Base-by-base conservation (phyloP, 495 filamentous ascomycete genomes). In the Venustampulla echinocandica region DNA sequence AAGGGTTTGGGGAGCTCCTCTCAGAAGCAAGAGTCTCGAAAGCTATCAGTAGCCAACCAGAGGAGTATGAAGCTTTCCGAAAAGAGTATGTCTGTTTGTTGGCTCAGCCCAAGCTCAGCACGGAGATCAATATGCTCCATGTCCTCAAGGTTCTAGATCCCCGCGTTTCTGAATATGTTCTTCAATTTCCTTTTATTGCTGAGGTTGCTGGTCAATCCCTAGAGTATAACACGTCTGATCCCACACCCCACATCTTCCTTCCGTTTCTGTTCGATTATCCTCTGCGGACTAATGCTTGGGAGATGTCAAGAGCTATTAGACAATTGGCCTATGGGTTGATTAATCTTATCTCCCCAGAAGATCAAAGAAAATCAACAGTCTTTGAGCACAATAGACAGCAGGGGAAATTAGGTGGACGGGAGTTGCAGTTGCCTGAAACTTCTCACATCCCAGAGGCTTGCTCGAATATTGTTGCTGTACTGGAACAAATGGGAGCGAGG, bases 261-360 rank as follows among this genome's bases (percentile, higher is more conserved):
- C 73, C 77, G 0, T 62, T 74, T 23, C 54, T 84, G 1, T 58
- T 74, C 11, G 82, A 86, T 46, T 79, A 72, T 48, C 74, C 73
- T 27, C 42, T 64, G 4, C 68, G 76, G 28, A 69, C 69, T 28
- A 84, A 77, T 50, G 77, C 79, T 2, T 90, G 85, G 85, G 69
- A 69, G 43, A 50, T 69, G 10, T 80, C 79, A 42, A 70, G 68
- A 11, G 18, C 39, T 0, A 59, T 76, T 23, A 67, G 84, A 14
- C 57, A 62, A 17, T 53, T 87, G 19, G 81, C 71, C 0, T 89
- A 87, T 52, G 70, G 72, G 0, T 38, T 77, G 23, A 53, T 82
- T 38, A 75, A 77, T 50, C 23, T 60, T 2, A 61, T 66, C 4
- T 47, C 60, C 18, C 47, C 63, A 6, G 15, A 38, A 4, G 9